Evolutionary conservation across 2,329 filamentous ascomycete species (phyloP), one percentile per base, ranked within the genome.

Genomic region (Colletotrichum chlorophyti): DNA sequence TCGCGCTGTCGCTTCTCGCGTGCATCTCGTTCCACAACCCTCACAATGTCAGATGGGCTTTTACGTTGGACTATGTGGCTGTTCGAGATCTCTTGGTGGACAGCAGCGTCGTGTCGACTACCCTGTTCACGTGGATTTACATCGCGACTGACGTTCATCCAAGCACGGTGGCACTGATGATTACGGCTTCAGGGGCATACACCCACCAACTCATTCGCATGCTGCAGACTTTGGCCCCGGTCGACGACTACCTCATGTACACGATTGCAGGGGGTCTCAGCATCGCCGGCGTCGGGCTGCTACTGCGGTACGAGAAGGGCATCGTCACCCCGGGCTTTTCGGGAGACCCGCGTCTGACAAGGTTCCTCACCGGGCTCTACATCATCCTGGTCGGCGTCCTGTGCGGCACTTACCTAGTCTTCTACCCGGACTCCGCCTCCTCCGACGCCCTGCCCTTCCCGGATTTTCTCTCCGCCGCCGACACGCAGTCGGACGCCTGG

Each of bases 81-180:
- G 38, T 68, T 2, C 58, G 67, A 7, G 71, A 74, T 23, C 60
- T 75, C 6, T 21, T 69, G 12, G 8, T 68, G 12, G 71, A 75
- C 41, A 69, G 70, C 26, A 43, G 64, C 2, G 46, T 65, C 4
- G 67, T 66, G 5, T 59, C 65, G 5, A 15, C 60, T 6, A 64
- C 47, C 6, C 41, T 74, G 2, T n/a, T 70, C 12, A 69, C 65
- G 6, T 63, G 62, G 3, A 57, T 72, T 8, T 64, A 66, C 38
- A 52, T 73, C 23, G 60, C 74, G 4, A 63, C 62, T 2, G 59
- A 57, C 17, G 59, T 74, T 8, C 67, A 69, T 12, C 58, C 69
- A 4, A 64, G 66, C 6, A 61, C 66, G 2, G 46, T 75, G 21
- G 65, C 68, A 5, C 52, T 74, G 12, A 31, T 70, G 3, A 46